A percentile compares a stretch with the other conserved stretches of the same genome.
Evolutionary conservation across 495 filamentous ascomycete genomes (phyloP).

Genomic region (Acidomyces sp.): DNA sequence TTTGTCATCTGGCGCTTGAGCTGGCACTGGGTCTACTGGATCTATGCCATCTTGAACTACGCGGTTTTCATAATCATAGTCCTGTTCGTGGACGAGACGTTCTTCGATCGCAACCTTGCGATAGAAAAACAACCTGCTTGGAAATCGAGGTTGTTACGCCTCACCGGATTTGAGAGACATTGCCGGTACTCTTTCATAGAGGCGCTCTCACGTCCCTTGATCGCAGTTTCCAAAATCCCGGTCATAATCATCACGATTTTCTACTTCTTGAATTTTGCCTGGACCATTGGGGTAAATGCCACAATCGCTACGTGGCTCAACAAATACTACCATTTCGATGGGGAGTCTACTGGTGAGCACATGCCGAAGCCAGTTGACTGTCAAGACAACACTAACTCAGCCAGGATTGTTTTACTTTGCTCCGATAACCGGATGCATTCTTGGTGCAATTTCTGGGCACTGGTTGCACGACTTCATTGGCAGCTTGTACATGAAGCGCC

Average conservation of each 20-base stretch:
- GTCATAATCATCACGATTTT: conserved; percentile 9
- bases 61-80: conserved; percentile 3
- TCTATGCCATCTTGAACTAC: conserved; percentile 8
- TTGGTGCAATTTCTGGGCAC: conserved; percentile 8
- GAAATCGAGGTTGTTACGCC: conserved; percentile 7
- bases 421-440: conserved; percentile 1
- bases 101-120: conserved; percentile 6
- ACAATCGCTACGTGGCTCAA: conserved; percentile 6
- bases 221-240: conserved; percentile 6
- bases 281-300: conserved; percentile 11
- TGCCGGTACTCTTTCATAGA: not conserved
- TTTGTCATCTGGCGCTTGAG: conserved; percentile 8
- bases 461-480: conserved; percentile 5
- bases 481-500: conserved; percentile 4
- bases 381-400: not conserved
- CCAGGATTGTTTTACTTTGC: conserved; percentile 8
- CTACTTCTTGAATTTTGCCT: conserved; percentile 13
- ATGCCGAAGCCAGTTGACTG: not conserved
- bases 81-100: conserved; percentile 7
- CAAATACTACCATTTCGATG: conserved; percentile 10
- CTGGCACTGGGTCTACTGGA: conserved; percentile 14
- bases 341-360: conserved; percentile 2
- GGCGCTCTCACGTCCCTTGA: conserved; percentile 4
- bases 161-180: conserved; percentile 7
- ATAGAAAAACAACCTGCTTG: not conserved